These are phyloP conservation scores for Platanthera zijinensis DNA, from an alignment of 106 monocot species.

Conservation along the genomic window DNA sequence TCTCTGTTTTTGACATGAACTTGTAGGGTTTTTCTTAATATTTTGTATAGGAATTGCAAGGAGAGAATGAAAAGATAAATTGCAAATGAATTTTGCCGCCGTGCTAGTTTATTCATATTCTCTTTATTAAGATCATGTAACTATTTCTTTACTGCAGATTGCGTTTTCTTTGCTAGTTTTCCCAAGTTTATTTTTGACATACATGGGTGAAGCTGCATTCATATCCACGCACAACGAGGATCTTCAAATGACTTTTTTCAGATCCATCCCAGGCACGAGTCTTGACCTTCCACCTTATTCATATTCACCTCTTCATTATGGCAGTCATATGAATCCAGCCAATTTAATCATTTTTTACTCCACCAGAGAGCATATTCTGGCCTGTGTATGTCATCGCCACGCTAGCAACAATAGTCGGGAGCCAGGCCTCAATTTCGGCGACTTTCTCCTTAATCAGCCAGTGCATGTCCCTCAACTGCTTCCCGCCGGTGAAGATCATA, in stretches of 20 bases:
- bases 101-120: background rate
- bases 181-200: conserved; percentile 69
- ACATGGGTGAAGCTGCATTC: conserved; percentile 89
- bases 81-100: background rate
- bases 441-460: conserved; percentile 82
- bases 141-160: conserved; percentile 25
- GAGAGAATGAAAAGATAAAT: background rate
- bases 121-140: background rate
- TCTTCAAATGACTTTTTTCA: conserved; percentile 58
- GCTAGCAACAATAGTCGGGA: conserved; percentile 52
- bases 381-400: conserved; percentile 75
- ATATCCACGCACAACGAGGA: conserved; percentile 61
- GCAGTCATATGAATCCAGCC: background rate
- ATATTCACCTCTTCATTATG: background rate
- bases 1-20: too few species aligned
- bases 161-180: conserved; percentile 58
- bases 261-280: conserved; percentile 61
- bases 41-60: too few species aligned
- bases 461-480: conserved; percentile 64
- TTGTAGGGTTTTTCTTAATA: too few species aligned
- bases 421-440: conserved; percentile 84
- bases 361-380: conserved; percentile 61
- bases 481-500: conserved; percentile 75
- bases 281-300: background rate
- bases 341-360: background rate